phyloP scores from a whole-genome alignment of 1,284 basidiomycete species.

The Boletellus deceptivus region DNA sequence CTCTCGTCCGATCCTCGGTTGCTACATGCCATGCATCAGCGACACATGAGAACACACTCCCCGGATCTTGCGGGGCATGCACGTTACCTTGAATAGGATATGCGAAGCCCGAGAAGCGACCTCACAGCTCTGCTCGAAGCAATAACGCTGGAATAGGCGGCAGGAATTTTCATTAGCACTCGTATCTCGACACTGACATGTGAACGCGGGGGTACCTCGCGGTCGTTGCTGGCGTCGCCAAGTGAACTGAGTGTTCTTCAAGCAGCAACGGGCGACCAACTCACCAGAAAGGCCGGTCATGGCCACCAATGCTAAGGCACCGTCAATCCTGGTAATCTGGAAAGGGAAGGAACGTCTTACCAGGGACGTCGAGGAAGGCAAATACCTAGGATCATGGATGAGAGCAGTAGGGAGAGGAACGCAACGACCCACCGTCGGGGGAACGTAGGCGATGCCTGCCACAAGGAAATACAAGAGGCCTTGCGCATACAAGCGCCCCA shows the following conservation, averaged over 20 bases:
- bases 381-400: slow-evolving; percentile 8
- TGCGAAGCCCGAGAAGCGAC: slow-evolving; percentile 10
- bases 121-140: slow-evolving; percentile 17
- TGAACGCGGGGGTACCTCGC: slow-evolving; percentile 4
- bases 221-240: slow-evolving; percentile 6
- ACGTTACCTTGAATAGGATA: slow-evolving; percentile 1
- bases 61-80: too few relatives aligned
- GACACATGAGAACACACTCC: too few relatives aligned
- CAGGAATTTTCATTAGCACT: background rate
- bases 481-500: slow-evolving; percentile 10
- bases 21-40: too few relatives aligned
- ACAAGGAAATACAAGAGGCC: slow-evolving; percentile 24
- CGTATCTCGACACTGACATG: too few relatives aligned
- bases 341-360: background rate
- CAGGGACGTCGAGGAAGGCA: background rate
- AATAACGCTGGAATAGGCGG: slow-evolving; percentile 6
- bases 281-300: slow-evolving; percentile 12
- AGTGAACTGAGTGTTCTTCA: background rate
- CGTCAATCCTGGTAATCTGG: background rate
- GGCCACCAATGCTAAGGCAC: slow-evolving; percentile 4
- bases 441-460: slow-evolving; percentile 5
- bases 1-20: background rate
- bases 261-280: background rate
- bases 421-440: slow-evolving; percentile 9
- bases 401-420: background rate